Evolutionary conservation across 805 yeast genomes (phyloP), one percentile per base, ranked within the genome.

Genomic region (Nakazawaea ishiwadae): DNA sequence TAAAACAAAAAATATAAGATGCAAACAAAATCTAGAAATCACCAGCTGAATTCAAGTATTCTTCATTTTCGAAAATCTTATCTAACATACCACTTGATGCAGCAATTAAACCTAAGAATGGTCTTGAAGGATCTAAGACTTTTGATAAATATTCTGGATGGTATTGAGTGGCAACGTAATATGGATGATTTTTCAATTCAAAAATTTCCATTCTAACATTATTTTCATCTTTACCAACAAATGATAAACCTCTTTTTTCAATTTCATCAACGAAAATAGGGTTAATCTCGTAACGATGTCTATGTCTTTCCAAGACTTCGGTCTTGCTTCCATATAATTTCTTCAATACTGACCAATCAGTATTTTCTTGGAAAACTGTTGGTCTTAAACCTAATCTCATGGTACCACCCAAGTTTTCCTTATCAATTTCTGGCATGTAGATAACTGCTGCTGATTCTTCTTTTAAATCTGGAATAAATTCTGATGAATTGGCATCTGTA

Each of bases 401-500:
- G 39, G 98, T 91, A 52, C 99, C 99, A 49, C 99, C 99, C 71
- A 93, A 75, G 62, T 87, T 88, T 53, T 84, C 81, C 70, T 89
- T 91, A 66, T 89, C 96, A 48, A 91, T 89, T 65, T 93, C 99
- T 33, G 99, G 99, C 99, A 93, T 93, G 71, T 88, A 93, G 37
- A 93, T 86, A 45, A 93, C 95, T 39, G 88, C 77, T 15, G 88
- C 82, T 41, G 75, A 73, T 4, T 75, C 76, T 42, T 82, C 84
- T 31, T 73, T 66, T 39, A 77, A 57, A n/a, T 71, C 69, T 18
- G 80, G 75, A 50, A 76, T 77, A 57, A 91, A 86, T 69, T 91
- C 98, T 65, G 81, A 79, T 20, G 96, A 87, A 36, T 81, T 81
- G 39, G 95, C 82, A 40, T 73, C 74, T 44, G 71, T 62, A 48